Base-by-base conservation (phyloP, 306 rosid genomes). In the Parietaria judaica region DNA sequence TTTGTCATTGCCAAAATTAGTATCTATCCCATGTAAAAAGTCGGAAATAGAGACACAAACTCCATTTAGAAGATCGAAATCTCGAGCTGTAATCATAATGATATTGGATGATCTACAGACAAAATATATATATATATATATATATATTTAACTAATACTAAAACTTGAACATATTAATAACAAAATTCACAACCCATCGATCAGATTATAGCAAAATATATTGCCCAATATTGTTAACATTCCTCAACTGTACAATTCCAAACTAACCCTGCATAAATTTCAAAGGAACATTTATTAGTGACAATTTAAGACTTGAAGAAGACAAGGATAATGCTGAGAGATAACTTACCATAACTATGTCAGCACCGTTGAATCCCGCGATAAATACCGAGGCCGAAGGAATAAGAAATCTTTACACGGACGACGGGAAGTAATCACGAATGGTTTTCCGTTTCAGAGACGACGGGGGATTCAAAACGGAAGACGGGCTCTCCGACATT, bases 401-500 rank as follows among this genome's bases (percentile, higher is more conserved):
- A 15, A 45, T 23, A 34, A 36, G 54, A 2, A 44, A 43, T 63
- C 23, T 67, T 39, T 69, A 76, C n/a, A 83, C 53, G 62, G 87
- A 72, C 59, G 70, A 78, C 8, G 68, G 49, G 74, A 94, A 88
- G 86, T 94, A 94, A 66, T 94, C 99, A 13, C 83, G 73, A 66
- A 94, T 94, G 11, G 99, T 94, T 81, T 79, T 79, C 75, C 97
- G 78, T 72, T 78, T 86, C 4, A 81, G 50, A 44, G 97, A 86
- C 67, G 96, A 78, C 61, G 94, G 97, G 45, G 99, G 94, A 69
- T 74, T 84, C 80, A 94, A 77, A 63, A 88, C 97, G 67, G 97
- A 88, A 43, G 90, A 94, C 15, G 97, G 99, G 78, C 99, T 88
- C 71, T 81, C 79, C 62, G 54, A n/a, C 49, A 84, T 64, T 15